Base-by-base conservation (phyloP, 768 basidiomycete species). In the Pleurotus eryngii region DNA sequence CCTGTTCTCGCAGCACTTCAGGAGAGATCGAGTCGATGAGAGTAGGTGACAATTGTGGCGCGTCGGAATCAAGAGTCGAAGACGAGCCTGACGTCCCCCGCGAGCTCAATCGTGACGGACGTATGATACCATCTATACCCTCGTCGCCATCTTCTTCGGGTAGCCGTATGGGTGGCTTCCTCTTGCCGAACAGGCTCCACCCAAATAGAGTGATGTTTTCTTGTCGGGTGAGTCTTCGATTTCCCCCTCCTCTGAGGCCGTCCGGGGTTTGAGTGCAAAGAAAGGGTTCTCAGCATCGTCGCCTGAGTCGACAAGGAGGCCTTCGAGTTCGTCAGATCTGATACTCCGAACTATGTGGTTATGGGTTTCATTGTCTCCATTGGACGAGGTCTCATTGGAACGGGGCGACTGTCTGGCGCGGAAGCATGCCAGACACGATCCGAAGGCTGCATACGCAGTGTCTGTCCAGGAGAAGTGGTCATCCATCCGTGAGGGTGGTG, bases 11-110 rank as follows among this genome's bases (percentile, higher is more conserved):
- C 14, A 71, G 75, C 59, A 70, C 74, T 0, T 77, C 74, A 0
- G 76, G 73, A 5, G 83, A 78, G 38, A 85, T 63, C 26, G 74
- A 74, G 50, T 76, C 79, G 55, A 90, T 87, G 15, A 77, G 72
- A 8, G 80, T 75, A 5, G 81, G 68, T 50, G 86, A 85, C 12
- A 90, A 72, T 1, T 82, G 82, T 4, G 87, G 81, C 3, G 89
- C 87, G 59, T 90, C 89, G 0, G 85, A 83, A 68, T 90, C 89
- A 43, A 88, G 77, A 4, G 85, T 85, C 24, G 61, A 68, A 47
- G 63, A 64, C 35, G 69, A 61, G 30, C 69, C 40, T 30, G 30
- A 48, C 24, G 47, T 50, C 22, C 56, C 40, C 46, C 53, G 38
- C 27, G 53, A 35, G n/a, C 26, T 7, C 27, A 46, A 26, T 17